Conservation (phyloP, 345 rosid genomes). For the Mangifera indica region DNA sequence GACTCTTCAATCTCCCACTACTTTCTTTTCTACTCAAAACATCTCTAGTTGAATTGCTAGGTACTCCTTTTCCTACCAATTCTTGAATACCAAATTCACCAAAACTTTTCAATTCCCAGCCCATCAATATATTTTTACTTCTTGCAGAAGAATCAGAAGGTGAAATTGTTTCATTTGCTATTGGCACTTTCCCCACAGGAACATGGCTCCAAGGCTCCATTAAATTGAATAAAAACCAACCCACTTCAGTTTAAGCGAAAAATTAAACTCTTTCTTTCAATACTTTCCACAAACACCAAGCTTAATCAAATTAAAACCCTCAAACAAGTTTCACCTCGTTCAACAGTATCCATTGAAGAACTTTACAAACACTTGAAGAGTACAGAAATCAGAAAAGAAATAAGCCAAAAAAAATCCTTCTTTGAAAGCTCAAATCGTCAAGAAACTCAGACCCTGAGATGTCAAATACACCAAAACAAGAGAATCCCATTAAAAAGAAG, state of each 20-base stretch:
- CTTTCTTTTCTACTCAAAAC: constrained; percentile 24
- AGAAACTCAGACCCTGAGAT: constrained; percentile 17
- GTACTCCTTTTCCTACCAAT: constrained; percentile 25
- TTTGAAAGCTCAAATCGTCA: constrained; percentile 9
- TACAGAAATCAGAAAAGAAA: constrained; percentile 10
- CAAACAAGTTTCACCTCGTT: constrained; percentile 4
- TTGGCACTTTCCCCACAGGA: constrained; percentile 36
- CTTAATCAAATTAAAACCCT: constrained; percentile 5
- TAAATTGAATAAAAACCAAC: constrained; percentile 7
- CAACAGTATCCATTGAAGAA: constrained; percentile 3
- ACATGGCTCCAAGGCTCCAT: constrained; percentile 59
- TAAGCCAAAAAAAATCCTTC: constrained; percentile 1
- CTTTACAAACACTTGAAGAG: background rate
- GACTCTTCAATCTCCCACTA: constrained; percentile 29
- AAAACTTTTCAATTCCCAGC: constrained; percentile 37
- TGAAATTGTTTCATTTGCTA: constrained; percentile 30
- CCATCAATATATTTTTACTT: constrained; percentile 28
- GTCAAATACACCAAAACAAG: constrained; percentile 16
- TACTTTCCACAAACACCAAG: background rate
- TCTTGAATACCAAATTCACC: constrained; percentile 39
- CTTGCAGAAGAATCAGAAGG: constrained; percentile 33
- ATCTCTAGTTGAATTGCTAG: constrained; percentile 25
- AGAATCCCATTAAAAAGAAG: constrained; percentile 5
- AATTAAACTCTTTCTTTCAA: background rate
- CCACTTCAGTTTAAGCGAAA: constrained; percentile 17